phyloP scores from a whole-genome alignment of 306 rosid genomes.

The Castanopsis chinensis region DNA sequence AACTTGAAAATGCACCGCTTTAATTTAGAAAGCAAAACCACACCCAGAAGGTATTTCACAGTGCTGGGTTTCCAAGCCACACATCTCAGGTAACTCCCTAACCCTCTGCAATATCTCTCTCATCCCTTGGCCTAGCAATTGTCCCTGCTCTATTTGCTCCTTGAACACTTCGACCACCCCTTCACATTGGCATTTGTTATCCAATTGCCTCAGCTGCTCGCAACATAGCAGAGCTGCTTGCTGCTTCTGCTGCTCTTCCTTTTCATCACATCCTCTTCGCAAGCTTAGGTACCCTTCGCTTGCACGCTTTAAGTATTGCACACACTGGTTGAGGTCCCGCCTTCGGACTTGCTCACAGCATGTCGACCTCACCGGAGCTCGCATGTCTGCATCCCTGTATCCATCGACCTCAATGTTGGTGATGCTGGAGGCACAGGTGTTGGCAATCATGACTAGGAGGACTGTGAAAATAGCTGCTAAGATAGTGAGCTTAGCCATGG shows the following conservation, averaged over 20 bases:
- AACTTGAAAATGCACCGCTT: no score
- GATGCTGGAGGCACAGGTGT: conserved; percentile 14
- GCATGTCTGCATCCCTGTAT: neutral
- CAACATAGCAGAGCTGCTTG: conserved; percentile 18
- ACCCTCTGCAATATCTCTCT: neutral
- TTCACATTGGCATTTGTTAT: conserved; percentile 27
- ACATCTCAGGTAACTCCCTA: neutral
- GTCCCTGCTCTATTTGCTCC: neutral
- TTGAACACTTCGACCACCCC: neutral
- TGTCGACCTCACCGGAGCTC: neutral
- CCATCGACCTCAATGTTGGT: conserved; percentile 8
- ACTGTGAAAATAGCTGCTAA: neutral
- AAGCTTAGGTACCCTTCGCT: no score
- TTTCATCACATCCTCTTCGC: no score
- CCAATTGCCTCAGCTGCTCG: neutral
- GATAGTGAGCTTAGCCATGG: neutral
- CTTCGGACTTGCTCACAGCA: conserved; percentile 4
- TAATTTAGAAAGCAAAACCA: no score
- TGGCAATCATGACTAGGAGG: neutral
- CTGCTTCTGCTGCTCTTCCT: neutral
- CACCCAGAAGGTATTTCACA: no score
- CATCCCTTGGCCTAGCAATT: neutral
- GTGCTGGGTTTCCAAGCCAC: neutral
- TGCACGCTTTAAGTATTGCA: neutral
- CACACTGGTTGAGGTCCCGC: conserved; percentile 13